Evolutionary conservation across 1,284 basidiomycete genomes (phyloP).

Genomic region (Baeospora myosura): DNA sequence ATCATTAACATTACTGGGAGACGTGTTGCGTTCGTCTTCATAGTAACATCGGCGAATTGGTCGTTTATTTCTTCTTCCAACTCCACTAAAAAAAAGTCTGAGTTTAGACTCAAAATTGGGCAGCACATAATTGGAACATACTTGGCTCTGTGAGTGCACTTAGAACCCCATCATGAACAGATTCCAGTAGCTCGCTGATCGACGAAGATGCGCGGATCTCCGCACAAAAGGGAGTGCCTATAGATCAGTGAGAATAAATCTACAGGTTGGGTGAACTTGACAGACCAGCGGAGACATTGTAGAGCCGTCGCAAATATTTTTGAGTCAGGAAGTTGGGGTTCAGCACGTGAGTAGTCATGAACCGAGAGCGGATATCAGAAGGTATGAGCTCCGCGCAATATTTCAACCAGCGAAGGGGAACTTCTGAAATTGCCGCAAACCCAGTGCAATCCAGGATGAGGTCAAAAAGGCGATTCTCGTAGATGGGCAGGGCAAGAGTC

Average conservation of each 20-base stretch:
- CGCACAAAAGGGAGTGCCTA: slow-evolving; percentile 50
- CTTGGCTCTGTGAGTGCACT: slow-evolving; percentile 46
- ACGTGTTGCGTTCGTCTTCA: slow-evolving; percentile 55
- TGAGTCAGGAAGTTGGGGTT: slow-evolving; percentile 75
- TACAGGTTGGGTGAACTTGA: slow-evolving; percentile 6
- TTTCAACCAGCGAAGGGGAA: slow-evolving; percentile 79
- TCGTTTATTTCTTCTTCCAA: slow-evolving; percentile 52
- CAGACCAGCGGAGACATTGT: slow-evolving; percentile 69
- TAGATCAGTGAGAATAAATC: not conserved
- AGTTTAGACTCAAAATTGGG: slow-evolving; percentile 6
- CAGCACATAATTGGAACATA: slow-evolving; percentile 20
- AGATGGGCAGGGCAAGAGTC: slow-evolving; percentile 31
- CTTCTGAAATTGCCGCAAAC: slow-evolving; percentile 69
- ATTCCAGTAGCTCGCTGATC: slow-evolving; percentile 42
- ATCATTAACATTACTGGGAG: slow-evolving; percentile 59
- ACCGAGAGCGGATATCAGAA: slow-evolving; percentile 50
- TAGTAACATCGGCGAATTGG: slow-evolving; percentile 51
- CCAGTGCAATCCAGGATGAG: slow-evolving; percentile 80
- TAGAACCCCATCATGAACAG: slow-evolving; percentile 42
- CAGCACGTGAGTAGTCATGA: slow-evolving; percentile 59
- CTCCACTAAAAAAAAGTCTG: slow-evolving; percentile 29
- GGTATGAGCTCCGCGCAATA: slow-evolving; percentile 76
- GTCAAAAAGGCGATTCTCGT: slow-evolving; percentile 53
- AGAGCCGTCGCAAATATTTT: slow-evolving; percentile 68
- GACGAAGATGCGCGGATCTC: slow-evolving; percentile 54